Conservation (phyloP, 2,329 filamentous ascomycete genomes). For the Coniella lustricola region DNA sequence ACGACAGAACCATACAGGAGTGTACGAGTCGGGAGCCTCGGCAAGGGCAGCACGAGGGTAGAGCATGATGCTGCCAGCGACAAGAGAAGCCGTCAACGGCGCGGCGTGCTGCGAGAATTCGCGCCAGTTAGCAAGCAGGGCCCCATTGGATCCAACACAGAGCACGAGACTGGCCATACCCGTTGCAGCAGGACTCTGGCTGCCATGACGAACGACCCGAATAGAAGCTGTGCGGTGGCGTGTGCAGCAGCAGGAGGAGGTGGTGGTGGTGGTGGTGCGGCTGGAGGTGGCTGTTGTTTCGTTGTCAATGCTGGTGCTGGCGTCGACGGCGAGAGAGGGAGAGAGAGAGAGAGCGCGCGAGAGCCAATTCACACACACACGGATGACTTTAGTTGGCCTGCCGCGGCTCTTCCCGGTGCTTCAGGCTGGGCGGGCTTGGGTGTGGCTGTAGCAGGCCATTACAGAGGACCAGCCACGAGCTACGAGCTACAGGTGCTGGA, state of each 20-base stretch:
- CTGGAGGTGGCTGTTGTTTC: too few species aligned
- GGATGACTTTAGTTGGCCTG: neutral
- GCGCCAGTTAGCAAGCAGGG: conserved; percentile 20
- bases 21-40: conserved; percentile 36
- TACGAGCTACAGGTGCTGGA: neutral
- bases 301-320: too few species aligned
- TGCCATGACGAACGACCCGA: conserved; percentile 49
- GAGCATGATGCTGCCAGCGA: conserved; percentile 41
- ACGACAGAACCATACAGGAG: too few species aligned
- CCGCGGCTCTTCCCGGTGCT: conserved; percentile 17
- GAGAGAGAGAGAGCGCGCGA: too few species aligned
- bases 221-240: conserved; percentile 29
- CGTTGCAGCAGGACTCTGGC: conserved; percentile 52
- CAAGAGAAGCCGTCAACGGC: conserved; percentile 46
- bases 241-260: too few species aligned
- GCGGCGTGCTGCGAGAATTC: conserved; percentile 39
- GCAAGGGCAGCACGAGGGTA: conserved; percentile 42
- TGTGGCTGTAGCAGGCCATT: too few species aligned
- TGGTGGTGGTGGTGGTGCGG: too few species aligned
- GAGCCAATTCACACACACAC: neutral
- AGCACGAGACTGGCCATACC: conserved; percentile 33
- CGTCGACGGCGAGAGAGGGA: too few species aligned
- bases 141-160: neutral
- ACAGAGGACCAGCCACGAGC: too few species aligned
- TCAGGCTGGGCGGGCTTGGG: neutral